Base-by-base conservation (phyloP, 352 stramenopile genomes). In the Globisporangium abappressorium region DNA sequence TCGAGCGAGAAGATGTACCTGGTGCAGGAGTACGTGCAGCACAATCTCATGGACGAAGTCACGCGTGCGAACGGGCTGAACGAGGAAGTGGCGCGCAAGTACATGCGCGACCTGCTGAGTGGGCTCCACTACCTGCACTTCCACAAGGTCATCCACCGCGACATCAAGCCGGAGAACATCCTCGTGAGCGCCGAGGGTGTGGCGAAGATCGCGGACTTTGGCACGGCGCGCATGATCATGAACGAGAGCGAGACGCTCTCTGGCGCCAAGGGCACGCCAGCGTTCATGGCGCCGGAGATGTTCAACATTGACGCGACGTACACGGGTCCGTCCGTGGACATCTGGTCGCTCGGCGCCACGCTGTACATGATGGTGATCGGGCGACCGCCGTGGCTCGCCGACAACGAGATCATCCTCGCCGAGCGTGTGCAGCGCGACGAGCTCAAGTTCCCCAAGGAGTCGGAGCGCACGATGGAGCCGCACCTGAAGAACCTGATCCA, bases 1-100 rank as follows among this genome's bases (percentile, higher is more conserved):
- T 92, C 88, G 28, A 93, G 90, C 28, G 92, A 98, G 72, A 98
- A 98, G 68, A 94, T 98, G 75, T 98, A 98, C 70, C 79, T 98
- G 0, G 93, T 98, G 36, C 86, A 98, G 62, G 94, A 98, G 72
- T 98, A 98, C 74, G 89, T 96, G 43, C 89, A 98, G 71, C 89
- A 93, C 69, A 97, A 97, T 54, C 79, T 98, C 26, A 90, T 98
- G 72, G 92, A 97, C 70, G 87, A 98, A 68, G 76, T 97, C 8
- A 93, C 86, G 11, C 70, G 79, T 36, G 69, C 80, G 7, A 78
- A 90, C 22, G 83, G 83, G 0, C 69, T 97, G 11, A 82, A 53
- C 58, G 87, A 95, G 51, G 75, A 82, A 7, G 62, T 92, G 6
- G 85, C 89, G 33, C 76, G 89, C 28, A 91, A 94, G 67, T 96